Evolutionary conservation across 495 filamentous ascomycete species (phyloP), one percentile per base, ranked within the genome.

Genomic region (Astrothelium subdiscretum): DNA sequence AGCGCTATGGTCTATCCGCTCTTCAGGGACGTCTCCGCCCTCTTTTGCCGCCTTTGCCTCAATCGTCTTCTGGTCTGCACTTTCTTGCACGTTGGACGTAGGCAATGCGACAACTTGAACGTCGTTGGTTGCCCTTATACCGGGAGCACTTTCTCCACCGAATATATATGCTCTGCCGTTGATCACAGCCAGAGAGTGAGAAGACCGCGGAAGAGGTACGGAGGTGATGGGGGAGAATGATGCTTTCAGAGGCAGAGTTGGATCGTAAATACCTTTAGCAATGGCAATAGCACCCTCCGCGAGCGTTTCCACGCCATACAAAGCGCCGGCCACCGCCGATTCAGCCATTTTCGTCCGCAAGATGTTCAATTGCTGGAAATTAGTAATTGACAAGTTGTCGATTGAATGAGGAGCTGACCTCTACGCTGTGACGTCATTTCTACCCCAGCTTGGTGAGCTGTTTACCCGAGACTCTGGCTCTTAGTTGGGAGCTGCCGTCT

Each of bases 81-180:
- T 48, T 15, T 74, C 70, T 22, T 67, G 65, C 20, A 78, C 72
- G 63, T 77, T 79, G 20, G 67, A 66, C 3, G 73, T 76, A 0
- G 84, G 84, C 10, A 91, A 70, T 0, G 79, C 80, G 52, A 94
- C 68, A 35, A 83, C 74, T 68, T 92, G 84, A 69, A 92, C 81
- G 64, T 82, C 79, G 67, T 88, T 88, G 70, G 89, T 86, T 2
- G 66, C 69, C 32, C 83, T 75, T 11, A 58, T 62, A 38, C 81
- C 75, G 12, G 84, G 83, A 44, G 80, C 75, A 35, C 76, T 68
- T 31, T 72, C 68, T 68, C 85, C 85, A 62, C 85, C 86, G 70
- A 88, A 88, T 65, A 88, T 80, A 72, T 87, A 91, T 18, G 84
- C 81, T 51, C 80, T 79, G n/a, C 82, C 79, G 61, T 79, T 80